Evolutionary conservation across 2,329 filamentous ascomycete genomes (phyloP).

Genomic region (Fusarium temperatum): DNA sequence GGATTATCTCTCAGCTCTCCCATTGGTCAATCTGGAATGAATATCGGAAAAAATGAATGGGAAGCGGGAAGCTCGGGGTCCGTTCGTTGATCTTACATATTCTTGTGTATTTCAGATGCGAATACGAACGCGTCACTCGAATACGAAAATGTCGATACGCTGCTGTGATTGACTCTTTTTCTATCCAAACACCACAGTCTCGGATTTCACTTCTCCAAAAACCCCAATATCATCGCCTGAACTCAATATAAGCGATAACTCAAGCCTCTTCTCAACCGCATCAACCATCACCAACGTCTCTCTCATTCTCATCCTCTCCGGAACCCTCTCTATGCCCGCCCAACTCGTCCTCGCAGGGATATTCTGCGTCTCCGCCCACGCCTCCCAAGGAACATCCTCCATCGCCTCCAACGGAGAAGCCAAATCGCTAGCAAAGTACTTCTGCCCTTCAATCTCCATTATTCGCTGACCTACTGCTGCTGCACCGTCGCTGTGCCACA

Average conservation of each 20-base stretch:
- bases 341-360: constrained; percentile 27
- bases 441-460: constrained; percentile 37
- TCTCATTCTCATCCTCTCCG: constrained; percentile 30
- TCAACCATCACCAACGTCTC: constrained; percentile 40
- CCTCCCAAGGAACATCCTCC: constrained; percentile 35
- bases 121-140: constrained; percentile 29
- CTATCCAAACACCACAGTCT: constrained; percentile 25
- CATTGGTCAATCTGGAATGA: constrained; percentile 1
- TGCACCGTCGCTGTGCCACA: constrained; percentile 46
- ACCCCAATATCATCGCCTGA: constrained; percentile 20
- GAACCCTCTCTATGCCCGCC: constrained; percentile 33
- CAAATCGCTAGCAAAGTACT: constrained; percentile 27
- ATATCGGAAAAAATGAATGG: neutral
- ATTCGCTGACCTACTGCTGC: constrained; percentile 35
- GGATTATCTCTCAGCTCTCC: neutral
- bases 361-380: constrained; percentile 25
- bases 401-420: neutral
- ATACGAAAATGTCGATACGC: neutral
- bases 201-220: constrained; percentile 21
- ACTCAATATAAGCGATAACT: constrained; percentile 37
- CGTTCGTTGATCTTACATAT: neutral
- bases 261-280: constrained; percentile 25
- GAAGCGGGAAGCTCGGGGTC: constrained; percentile 9
- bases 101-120: neutral
- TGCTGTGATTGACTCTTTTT: neutral